Conservation (phyloP, 192 early-diverging fungal species). For the Coemansia sp. region DNA sequence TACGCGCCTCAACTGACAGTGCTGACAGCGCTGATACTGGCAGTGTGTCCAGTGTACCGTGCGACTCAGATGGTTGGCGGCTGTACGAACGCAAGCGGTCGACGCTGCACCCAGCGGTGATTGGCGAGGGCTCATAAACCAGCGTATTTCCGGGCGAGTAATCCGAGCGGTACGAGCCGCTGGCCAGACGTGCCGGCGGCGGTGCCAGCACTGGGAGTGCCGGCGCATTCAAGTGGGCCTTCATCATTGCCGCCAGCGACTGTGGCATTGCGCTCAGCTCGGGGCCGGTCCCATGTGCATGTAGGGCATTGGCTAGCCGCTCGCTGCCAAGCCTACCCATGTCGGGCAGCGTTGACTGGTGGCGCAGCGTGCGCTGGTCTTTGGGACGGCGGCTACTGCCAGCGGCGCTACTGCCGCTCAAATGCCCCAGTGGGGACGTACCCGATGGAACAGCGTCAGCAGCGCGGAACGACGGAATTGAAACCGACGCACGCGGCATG, state of each 20-base stretch:
- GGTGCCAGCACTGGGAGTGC: slow-evolving; percentile 17
- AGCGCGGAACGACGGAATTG: slow-evolving; percentile 39
- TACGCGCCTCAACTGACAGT: background rate
- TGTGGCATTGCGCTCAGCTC: background rate
- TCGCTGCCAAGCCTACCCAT: background rate
- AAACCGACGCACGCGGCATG: slow-evolving; percentile 17
- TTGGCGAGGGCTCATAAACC: slow-evolving; percentile 26
- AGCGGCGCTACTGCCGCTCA: background rate
- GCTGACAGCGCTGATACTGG: background rate
- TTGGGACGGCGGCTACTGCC: slow-evolving; percentile 10
- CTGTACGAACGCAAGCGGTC: slow-evolving; percentile 2
- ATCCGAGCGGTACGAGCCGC: slow-evolving; percentile 24
- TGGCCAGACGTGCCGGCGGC: slow-evolving; percentile 36
- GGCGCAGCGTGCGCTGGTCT: slow-evolving; percentile 17
- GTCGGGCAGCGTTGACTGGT: slow-evolving; percentile 40
- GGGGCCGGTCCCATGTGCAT: background rate
- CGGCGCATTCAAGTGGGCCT: background rate
- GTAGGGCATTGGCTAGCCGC: background rate
- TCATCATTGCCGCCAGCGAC: background rate
- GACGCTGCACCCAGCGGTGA: too few species aligned
- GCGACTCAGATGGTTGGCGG: slow-evolving; percentile 4
- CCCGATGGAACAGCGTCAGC: background rate
- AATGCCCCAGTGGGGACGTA: background rate
- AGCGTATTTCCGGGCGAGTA: slow-evolving; percentile 43
- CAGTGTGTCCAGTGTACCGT: background rate